A percentile compares a stretch with the other conserved stretches of the same genome.
These are phyloP conservation scores for Lepidium didymum DNA, from an alignment of 345 rosid species.

Conservation along the genomic window DNA sequence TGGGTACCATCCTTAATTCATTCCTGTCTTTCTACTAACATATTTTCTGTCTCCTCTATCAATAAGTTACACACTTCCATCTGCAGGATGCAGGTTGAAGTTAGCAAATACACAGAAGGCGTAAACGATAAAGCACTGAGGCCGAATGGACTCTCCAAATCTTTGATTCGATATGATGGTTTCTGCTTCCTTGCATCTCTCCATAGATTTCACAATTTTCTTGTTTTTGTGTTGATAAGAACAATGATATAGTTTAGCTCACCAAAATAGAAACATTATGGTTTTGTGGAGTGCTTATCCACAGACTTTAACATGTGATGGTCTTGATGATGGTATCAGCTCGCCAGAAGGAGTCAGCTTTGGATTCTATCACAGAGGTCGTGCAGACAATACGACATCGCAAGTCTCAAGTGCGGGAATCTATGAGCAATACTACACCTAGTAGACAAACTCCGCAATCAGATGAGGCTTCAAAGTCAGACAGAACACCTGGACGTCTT, in stretches of 20 bases:
- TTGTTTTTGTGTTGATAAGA: background rate
- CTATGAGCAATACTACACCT: constrained; percentile 37
- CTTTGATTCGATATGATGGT: constrained; percentile 92
- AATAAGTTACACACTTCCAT: background rate
- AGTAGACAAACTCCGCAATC: constrained; percentile 32
- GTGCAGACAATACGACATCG: constrained; percentile 70
- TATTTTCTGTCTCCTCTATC: background rate
- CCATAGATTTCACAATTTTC: background rate
- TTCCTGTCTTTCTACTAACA: background rate
- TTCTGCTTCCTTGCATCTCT: constrained; percentile 18
- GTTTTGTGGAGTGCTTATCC: background rate
- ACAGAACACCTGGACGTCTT: constrained; percentile 48
- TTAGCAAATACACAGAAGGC: constrained; percentile 95
- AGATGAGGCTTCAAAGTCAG: constrained; percentile 40
- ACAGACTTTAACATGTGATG: background rate
- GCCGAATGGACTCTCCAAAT: constrained; percentile 83
- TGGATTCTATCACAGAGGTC: constrained; percentile 78
- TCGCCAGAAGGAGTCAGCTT: constrained; percentile 81
- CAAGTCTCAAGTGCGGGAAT: constrained; percentile 34
- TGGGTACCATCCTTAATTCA: constrained; percentile 42
- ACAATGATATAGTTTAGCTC: background rate
- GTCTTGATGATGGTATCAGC: constrained; percentile 39
- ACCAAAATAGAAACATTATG: background rate
- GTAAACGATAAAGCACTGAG: constrained; percentile 58
- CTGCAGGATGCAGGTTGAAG: constrained; percentile 97